Conservation (phyloP, 768 basidiomycete genomes). For the Phaeotremella fagi region DNA sequence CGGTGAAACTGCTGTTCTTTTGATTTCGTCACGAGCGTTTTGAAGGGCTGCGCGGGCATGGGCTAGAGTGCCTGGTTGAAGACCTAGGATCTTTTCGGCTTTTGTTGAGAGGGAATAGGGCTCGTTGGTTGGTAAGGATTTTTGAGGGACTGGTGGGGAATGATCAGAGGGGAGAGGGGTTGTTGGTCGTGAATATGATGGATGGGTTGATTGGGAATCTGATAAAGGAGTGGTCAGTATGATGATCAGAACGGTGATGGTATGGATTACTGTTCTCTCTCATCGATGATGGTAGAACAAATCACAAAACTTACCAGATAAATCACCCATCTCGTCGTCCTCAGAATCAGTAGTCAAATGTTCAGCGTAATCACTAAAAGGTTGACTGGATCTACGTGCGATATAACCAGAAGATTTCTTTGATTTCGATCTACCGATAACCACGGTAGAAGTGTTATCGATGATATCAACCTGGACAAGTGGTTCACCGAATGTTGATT, state of each 20-base stretch:
- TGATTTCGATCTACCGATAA: neutral
- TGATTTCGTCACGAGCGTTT: conserved; percentile 35
- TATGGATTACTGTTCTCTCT: neutral
- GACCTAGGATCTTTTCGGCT: conserved; percentile 34
- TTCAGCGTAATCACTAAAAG: neutral
- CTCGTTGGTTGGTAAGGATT: neutral
- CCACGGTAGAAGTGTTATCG: too few species aligned
- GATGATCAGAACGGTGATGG: neutral
- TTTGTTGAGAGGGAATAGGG: conserved; percentile 31
- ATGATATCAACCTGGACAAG: too few species aligned
- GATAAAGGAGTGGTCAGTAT: neutral
- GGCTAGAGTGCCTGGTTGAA: conserved; percentile 33
- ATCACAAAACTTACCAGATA: conserved; percentile 31
- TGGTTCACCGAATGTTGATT: neutral
- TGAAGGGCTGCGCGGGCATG: conserved; percentile 37
- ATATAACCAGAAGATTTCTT: neutral
- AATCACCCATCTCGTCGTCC: conserved; percentile 31
- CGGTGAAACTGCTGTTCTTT: conserved; percentile 9
- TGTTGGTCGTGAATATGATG: conserved; percentile 29
- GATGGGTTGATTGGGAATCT: conserved; percentile 33
- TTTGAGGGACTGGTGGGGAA: neutral
- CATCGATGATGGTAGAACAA: neutral
- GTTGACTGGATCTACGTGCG: neutral
- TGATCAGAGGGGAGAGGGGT: conserved; percentile 16
- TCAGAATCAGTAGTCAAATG: neutral